Conservation (phyloP, 345 rosid genomes). For the Brassica napus region DNA sequence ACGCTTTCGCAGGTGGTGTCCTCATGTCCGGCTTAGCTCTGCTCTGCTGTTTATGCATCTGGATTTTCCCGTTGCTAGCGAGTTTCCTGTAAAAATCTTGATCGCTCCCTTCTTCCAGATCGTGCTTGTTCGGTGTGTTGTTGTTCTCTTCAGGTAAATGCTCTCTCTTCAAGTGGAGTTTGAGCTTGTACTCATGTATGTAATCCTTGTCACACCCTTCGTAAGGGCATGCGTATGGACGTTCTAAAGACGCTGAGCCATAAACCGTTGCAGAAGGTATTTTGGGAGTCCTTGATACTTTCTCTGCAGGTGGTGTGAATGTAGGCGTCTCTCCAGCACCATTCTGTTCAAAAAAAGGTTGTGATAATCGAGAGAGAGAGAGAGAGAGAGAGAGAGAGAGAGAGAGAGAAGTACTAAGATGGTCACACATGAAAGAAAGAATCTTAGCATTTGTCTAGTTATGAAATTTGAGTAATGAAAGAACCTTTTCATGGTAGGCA, state of each 20-base stretch:
- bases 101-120: slow-evolving; percentile 79
- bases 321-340: slow-evolving; percentile 55
- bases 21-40: slow-evolving; percentile 63
- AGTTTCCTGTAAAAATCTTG: slow-evolving; percentile 73
- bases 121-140: slow-evolving; percentile 44
- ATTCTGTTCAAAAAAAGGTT: slow-evolving; percentile 45
- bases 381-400: not conserved
- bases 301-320: slow-evolving; percentile 79
- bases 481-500: slow-evolving; percentile 85
- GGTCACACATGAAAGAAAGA: not conserved
- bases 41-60: slow-evolving; percentile 51
- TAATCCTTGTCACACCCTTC: slow-evolving; percentile 91
- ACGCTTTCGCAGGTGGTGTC: slow-evolving; percentile 63
- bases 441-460: not conserved
- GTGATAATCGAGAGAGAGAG: not conserved
- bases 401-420: not conserved
- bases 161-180: slow-evolving; percentile 87
- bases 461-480: not conserved
- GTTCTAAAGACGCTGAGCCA: slow-evolving; percentile 72
- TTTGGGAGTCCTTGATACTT: slow-evolving; percentile 55
- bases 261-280: slow-evolving; percentile 50
- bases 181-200: slow-evolving; percentile 97
- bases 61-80: slow-evolving; percentile 52
- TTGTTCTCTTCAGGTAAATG: slow-evolving; percentile 66
- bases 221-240: slow-evolving; percentile 89